These are phyloP conservation scores for Pythium sukuiense DNA, from an alignment of 352 stramenopile species.

Conservation along the genomic window DNA sequence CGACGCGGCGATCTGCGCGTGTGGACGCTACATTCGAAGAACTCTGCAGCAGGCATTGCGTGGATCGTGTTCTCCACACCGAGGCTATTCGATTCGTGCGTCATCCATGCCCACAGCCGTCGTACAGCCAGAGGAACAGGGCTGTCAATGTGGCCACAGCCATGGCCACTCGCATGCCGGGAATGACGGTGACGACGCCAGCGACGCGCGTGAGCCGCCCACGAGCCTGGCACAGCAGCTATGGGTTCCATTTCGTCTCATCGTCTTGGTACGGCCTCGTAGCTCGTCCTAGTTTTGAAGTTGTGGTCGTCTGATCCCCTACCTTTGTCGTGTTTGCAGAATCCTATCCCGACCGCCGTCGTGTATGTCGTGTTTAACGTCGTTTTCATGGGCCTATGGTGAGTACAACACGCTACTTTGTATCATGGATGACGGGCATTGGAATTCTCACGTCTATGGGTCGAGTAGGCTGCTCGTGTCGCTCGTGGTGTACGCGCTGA, in stretches of 20 bases:
- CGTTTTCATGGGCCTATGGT: slow-evolving; percentile 60
- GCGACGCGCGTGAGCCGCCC: background rate
- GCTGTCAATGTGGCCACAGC: slow-evolving; percentile 37
- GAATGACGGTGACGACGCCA: background rate
- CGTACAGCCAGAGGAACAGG: slow-evolving; percentile 30
- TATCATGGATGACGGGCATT: background rate
- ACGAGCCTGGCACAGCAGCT: slow-evolving; percentile 54
- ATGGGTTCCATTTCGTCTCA: slow-evolving; percentile 67
- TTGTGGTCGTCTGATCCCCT: background rate
- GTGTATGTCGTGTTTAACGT: slow-evolving; percentile 56
- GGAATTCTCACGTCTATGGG: background rate
- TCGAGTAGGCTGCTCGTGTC: slow-evolving; percentile 44
- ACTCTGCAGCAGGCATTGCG: background rate
- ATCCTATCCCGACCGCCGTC: slow-evolving; percentile 53
- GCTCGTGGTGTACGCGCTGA: slow-evolving; percentile 47
- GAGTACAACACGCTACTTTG: background rate
- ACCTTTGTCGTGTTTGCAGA: slow-evolving; percentile 31
- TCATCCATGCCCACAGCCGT: slow-evolving; percentile 15
- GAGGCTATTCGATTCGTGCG: background rate
- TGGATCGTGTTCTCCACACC: background rate
- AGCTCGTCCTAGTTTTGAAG: background rate
- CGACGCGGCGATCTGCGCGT: background rate
- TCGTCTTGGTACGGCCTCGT: slow-evolving; percentile 45
- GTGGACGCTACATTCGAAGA: background rate
- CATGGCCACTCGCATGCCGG: slow-evolving; percentile 18